These are phyloP conservation scores for Botrytis paeoniae DNA, from an alignment of 2,329 filamentous ascomycete genomes.

Conservation along the genomic window DNA sequence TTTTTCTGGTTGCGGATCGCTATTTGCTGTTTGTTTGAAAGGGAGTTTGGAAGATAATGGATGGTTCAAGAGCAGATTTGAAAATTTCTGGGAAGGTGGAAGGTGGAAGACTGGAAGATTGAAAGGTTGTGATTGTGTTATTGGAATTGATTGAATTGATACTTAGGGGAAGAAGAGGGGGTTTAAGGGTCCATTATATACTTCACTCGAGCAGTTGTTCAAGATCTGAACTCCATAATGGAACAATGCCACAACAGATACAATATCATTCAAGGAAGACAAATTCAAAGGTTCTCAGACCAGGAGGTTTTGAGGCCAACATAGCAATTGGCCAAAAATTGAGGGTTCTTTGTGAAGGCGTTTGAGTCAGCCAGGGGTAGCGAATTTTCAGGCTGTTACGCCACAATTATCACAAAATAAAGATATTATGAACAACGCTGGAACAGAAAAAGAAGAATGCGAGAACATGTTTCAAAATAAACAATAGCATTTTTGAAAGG, in stretches of 20 bases:
- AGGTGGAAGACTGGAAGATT: no score
- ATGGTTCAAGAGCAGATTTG: no score
- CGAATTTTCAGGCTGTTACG: not conserved
- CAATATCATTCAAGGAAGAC: not conserved
- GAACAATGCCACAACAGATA: not conserved
- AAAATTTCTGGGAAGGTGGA: no score
- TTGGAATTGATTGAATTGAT: no score
- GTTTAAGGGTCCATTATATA: no score
- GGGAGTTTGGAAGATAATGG: no score
- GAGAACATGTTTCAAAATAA: not conserved
- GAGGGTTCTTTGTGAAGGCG: not conserved
- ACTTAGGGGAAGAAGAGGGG: no score
- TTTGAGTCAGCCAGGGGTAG: not conserved
- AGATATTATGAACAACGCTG: not conserved
- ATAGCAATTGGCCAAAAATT: no score
- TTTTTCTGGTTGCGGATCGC: no score
- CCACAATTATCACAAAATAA: not conserved
- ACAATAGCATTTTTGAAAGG: not conserved
- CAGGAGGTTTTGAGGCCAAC: not conserved
- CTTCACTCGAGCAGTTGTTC: not conserved
- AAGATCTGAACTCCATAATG: not conserved
- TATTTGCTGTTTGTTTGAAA: no score
- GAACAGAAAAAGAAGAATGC: not conserved
- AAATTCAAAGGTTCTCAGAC: accelerated
- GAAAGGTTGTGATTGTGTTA: no score